Base-by-base conservation (phyloP, 257 asterid genomes). In the Paraleonurus japonicus region DNA sequence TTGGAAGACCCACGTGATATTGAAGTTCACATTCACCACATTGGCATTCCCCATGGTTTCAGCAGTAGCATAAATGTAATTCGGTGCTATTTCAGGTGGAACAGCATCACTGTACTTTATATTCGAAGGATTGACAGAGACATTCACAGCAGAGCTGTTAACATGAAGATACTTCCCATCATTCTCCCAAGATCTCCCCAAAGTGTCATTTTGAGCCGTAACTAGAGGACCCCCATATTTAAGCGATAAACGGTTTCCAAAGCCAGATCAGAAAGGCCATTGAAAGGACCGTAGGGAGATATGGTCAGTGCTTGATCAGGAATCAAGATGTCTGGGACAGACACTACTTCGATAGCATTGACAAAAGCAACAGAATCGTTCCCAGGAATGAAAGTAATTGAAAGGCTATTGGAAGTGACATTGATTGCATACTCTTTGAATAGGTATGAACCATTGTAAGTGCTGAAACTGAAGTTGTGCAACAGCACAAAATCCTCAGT, bases 161-260 rank as follows among this genome's bases (percentile, higher is more conserved):
- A 87, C 84, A 53, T 85, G 93, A 43, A 89, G 92, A 61, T 89
- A 89, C 84, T 87, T 85, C 55, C 20, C 73, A 64, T 89, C 96
- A 61, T 87, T 85, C 77, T 89, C 88, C 96, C 96, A 89, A 5
- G 75, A 84, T 66, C 96, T 85, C 41, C 96, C 89, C 79, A 89
- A 62, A 13, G 91, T 85, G 75, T 89, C 96, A 19, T 89, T 89
- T 78, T 81, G 85, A 24, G 94, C 82, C 55, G 86, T 85, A 30
- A 89, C 67, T 72, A 87, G 47, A 5, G 96, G 94, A 32, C 96
- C 96, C 96, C 96, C 88, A 89, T 84, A 54, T 89, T 89, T 71
- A 89, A 62, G 53, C 94, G 94, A 61, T 85, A 85, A 67, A 87
- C 74, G 0, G 94, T 87, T 51, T 89, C 90, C 4, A 87, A 61